These are phyloP conservation scores for Stachybotrys chartarum DNA, from an alignment of 2,329 filamentous ascomycete species.

Conservation along the genomic window DNA sequence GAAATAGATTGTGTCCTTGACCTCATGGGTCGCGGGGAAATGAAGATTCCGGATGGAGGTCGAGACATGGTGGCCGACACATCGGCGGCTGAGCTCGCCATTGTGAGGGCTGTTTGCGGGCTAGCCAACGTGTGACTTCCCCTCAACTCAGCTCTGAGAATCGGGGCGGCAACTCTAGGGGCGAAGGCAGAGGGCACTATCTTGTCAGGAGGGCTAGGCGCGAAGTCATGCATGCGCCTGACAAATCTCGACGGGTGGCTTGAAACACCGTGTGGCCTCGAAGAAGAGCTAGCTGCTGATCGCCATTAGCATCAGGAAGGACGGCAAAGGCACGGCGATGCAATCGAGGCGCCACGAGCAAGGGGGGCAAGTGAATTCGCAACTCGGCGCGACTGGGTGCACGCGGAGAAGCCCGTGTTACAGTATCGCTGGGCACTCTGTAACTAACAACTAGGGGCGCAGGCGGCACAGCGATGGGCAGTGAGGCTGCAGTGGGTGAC, in stretches of 20 bases:
- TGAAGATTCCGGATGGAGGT: constrained; percentile 22
- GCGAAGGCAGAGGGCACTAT: not conserved
- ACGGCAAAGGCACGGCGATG: not conserved
- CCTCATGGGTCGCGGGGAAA: constrained; percentile 25
- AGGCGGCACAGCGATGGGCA: not conserved
- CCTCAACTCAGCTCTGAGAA: not conserved
- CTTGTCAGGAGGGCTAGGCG: not conserved
- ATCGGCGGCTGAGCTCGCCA: constrained; percentile 19
- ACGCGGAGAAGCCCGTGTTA: not conserved
- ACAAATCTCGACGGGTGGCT: not conserved
- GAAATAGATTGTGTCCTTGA: constrained; percentile 59
- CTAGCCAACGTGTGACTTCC: constrained; percentile 14
- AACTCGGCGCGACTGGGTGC: not conserved
- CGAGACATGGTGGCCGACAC: constrained; percentile 16
- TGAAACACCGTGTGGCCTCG: not conserved
- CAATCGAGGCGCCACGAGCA: not conserved
- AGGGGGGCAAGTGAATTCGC: not conserved
- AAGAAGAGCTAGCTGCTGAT: not conserved
- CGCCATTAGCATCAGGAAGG: not conserved
- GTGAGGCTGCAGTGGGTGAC: not conserved
- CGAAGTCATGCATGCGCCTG: not conserved
- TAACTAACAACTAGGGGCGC: not conserved
- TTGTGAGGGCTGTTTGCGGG: constrained; percentile 14
- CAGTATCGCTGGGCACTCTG: not conserved
- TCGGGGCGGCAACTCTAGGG: not conserved